Percentiles rank a stretch among this genome's conserved stretches.
Evolutionary conservation across 192 early-diverging fungal genomes (phyloP).

Genomic region (Coemansia sp.): DNA sequence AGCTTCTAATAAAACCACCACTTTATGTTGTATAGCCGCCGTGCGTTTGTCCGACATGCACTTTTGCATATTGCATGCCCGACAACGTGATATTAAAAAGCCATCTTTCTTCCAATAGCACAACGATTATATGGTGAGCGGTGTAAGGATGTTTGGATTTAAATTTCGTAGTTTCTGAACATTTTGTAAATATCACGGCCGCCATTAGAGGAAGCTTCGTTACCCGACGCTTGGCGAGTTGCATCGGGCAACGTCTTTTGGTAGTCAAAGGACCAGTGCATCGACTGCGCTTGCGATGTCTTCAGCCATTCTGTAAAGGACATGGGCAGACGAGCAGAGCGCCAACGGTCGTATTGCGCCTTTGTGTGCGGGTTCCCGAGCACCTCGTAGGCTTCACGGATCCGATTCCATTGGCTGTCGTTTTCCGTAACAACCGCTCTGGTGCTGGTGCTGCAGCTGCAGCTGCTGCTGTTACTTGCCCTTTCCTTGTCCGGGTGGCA

Average conservation of each 20-base stretch:
- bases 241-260: conserved; percentile 7
- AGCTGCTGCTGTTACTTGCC: no score
- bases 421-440: background rate
- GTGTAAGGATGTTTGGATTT: no score
- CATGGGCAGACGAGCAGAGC: conserved; percentile 17
- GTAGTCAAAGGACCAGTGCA: conserved; percentile 38
- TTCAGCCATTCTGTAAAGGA: conserved; percentile 29
- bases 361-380: conserved; percentile 20
- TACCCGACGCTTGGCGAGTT: background rate
- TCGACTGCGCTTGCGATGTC: conserved; percentile 14
- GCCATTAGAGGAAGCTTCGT: background rate
- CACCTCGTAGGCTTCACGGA: conserved; percentile 35
- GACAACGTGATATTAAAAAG: no score
- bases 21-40: no score
- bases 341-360: conserved; percentile 51
- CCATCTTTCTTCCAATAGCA: no score
- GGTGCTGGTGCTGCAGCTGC: no score
- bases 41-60: no score
- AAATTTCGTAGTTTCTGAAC: conserved; percentile 43
- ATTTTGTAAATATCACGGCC: conserved; percentile 24
- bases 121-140: no score
- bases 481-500: conserved; percentile 34
- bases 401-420: conserved; percentile 17
- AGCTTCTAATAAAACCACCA: no score
- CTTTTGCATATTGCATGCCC: no score